phyloP scores from a whole-genome alignment of 2,329 filamentous ascomycete species.

The Epicoccum nigrum region DNA sequence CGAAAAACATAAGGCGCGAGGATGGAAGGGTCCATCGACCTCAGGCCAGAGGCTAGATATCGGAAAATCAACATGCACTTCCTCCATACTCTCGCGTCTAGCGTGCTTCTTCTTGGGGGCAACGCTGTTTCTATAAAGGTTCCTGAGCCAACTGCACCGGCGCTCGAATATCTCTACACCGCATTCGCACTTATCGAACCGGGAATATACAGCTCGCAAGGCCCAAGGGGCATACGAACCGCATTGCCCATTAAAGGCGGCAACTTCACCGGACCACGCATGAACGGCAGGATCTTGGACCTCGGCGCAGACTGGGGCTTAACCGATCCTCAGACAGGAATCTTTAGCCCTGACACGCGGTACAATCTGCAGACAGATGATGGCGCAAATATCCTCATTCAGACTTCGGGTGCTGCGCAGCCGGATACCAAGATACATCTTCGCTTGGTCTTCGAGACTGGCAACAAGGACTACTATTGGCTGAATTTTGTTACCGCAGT shows the following conservation, averaged over 20 bases:
- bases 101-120: neutral
- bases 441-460: conserved; percentile 12
- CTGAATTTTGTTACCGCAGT: conserved; percentile 15
- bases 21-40: neutral
- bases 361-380: conserved; percentile 24
- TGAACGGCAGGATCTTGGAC: conserved; percentile 29
- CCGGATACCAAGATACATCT: conserved; percentile 20
- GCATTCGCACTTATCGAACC: conserved; percentile 30
- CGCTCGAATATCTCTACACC: conserved; percentile 37
- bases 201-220: conserved; percentile 29
- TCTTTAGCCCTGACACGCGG: conserved; percentile 11
- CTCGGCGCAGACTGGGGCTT: conserved; percentile 38
- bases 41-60: neutral
- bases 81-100: neutral
- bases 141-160: conserved; percentile 15
- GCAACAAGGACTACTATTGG: conserved; percentile 17
- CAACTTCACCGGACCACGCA: conserved; percentile 38
- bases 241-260: conserved; percentile 40
- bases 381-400: conserved; percentile 30
- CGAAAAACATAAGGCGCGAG: neutral
- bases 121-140: neutral
- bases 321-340: conserved; percentile 18
- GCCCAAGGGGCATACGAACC: conserved; percentile 32
- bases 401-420: conserved; percentile 32
- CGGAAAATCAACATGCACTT: neutral